Base-by-base conservation (phyloP, 2,329 filamentous ascomycete species). In the Lizonia empirigonia region DNA sequence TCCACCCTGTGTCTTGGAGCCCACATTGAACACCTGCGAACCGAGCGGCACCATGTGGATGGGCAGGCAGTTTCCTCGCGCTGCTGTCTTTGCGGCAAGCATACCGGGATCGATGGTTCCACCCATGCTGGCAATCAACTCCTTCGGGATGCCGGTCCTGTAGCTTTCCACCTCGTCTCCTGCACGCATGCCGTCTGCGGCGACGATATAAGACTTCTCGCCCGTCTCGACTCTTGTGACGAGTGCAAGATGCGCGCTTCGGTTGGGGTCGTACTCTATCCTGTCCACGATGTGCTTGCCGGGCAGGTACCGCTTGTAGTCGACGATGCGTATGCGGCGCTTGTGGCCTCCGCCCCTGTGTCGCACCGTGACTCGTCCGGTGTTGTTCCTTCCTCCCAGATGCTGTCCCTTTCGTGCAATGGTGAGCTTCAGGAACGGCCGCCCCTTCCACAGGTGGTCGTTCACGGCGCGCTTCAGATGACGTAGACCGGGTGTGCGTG, bases 11-110 rank as follows among this genome's bases (percentile, higher is more conserved):
- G 85, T 81, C 20, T 88, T 78, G 40, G 83, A 90, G 10, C 93
- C 93, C 26, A 99, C 87, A 61, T 93, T 94, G 80, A 89, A 97
- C 42, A 99, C 85, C 33, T 91, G 85, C 2, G 91, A 96, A n/a
- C 94, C 93, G 30, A 97, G 83, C 1, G 94, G 95, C 53, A 99
- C 89, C 87, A 99, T 94, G 76, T 96, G 90, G 71, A 99, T 80
- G 12, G 94, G 94, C 62, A 99, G 77, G 72, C 94, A 99, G 75
- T 99, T 99, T 47, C 94, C 94, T 67, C 91, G 84, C 78, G 92
- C 92, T 1, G 91, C 92, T 19, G 95, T 99, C 78, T 90, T 94
- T 23, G 94, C 90, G 7, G 95, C 94, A 56, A 99, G 78, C 73
- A 99, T 90, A 87, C 95, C 95, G 9, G 93, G 91, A 80, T 99